A percentile compares a stretch with the other conserved stretches of the same genome.
Evolutionary conservation across 208 protist genomes (phyloP).

Genomic region (Leishmania guyanensis): DNA sequence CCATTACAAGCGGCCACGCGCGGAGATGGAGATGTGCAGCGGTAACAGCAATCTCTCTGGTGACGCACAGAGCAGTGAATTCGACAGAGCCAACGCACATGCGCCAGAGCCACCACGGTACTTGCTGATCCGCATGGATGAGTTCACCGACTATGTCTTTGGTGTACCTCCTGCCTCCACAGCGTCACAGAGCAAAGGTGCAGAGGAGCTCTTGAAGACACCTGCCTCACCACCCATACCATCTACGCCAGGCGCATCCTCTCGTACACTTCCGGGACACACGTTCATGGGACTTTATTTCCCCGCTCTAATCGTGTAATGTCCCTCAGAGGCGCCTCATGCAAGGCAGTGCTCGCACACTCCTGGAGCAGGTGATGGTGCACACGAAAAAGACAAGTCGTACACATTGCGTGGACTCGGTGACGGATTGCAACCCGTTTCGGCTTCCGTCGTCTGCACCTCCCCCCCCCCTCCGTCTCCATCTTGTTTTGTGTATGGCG

Average conservation of each 20-base stretch:
- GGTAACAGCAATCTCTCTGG: neutral
- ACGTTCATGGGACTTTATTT: conserved; percentile 35
- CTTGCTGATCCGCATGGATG: conserved; percentile 58
- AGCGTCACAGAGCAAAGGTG: neutral
- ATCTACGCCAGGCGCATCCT: neutral
- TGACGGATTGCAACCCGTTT: neutral
- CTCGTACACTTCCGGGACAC: conserved; percentile 24
- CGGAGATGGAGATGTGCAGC: neutral
- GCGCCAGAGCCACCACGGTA: conserved; percentile 40
- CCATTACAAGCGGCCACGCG: conserved; percentile 21
- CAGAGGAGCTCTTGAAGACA: neutral
- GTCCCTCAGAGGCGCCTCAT: neutral
- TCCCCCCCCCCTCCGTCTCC: neutral
- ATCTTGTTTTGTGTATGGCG: neutral
- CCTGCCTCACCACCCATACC: neutral
- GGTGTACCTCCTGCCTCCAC: conserved; percentile 15
- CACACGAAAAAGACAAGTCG: neutral
- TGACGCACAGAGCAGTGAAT: neutral
- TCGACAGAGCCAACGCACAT: conserved; percentile 4
- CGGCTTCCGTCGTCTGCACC: neutral
- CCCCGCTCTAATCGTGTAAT: conserved; percentile 16
- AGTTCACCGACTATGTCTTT: conserved; percentile 71
- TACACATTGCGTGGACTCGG: neutral
- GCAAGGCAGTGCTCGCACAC: too few relatives aligned
- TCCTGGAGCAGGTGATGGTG: neutral